These are phyloP conservation scores for Rhododendron simsii DNA, from an alignment of 148 eudicot genomes.

Conservation along the genomic window DNA sequence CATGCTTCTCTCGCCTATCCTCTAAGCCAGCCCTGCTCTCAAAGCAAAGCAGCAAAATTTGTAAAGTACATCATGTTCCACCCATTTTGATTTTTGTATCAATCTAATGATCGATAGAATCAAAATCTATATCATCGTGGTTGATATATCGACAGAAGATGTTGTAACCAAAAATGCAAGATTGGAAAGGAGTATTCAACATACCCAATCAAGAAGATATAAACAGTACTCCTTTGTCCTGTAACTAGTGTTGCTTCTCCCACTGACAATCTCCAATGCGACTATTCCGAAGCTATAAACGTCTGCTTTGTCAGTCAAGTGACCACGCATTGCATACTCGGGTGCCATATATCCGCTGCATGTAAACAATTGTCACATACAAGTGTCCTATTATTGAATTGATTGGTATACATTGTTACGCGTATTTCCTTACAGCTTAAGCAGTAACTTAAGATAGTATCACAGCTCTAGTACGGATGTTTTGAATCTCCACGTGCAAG, in stretches of 20 bases:
- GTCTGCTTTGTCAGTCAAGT: slow-evolving; percentile 40
- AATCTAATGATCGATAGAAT: no score
- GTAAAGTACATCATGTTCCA: background rate
- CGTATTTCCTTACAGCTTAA: no score
- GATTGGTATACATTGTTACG: no score
- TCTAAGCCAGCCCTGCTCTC: no score
- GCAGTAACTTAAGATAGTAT: no score
- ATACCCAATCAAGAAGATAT: slow-evolving; percentile 41
- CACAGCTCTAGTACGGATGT: no score
- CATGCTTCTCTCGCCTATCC: no score
- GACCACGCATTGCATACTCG: slow-evolving; percentile 20
- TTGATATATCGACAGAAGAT: background rate
- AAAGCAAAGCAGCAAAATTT: no score
- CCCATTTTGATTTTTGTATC: no score
- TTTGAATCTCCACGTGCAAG: no score
- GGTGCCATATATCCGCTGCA: slow-evolving; percentile 38
- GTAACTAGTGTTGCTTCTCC: slow-evolving; percentile 23
- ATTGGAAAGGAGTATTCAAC: background rate
- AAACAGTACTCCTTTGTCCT: slow-evolving; percentile 18
- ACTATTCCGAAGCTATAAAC: slow-evolving; percentile 45
- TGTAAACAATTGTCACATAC: background rate
- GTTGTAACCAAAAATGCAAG: background rate
- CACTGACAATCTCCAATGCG: slow-evolving; percentile 33
- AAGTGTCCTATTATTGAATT: no score
- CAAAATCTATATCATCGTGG: no score